Percentiles rank a stretch among this genome's conserved stretches.
These are phyloP conservation scores for Arthroderma uncinatum DNA, from an alignment of 2,329 filamentous ascomycete genomes.

Conservation along the genomic window DNA sequence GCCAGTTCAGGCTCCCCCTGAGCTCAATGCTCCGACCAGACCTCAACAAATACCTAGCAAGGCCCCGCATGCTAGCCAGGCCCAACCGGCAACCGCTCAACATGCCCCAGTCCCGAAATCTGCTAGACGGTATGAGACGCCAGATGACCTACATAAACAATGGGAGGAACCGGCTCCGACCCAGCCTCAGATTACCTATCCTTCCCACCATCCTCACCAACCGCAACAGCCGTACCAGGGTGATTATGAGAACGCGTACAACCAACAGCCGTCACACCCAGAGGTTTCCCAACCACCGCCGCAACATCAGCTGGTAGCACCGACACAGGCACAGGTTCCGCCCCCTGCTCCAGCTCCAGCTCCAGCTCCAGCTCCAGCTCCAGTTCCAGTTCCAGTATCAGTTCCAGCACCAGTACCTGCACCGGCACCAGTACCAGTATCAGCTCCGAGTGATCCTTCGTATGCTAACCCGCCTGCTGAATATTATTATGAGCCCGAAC, in stretches of 20 bases:
- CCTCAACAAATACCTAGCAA: constrained; percentile 1
- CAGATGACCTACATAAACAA: constrained; percentile 18
- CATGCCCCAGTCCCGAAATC: constrained; percentile 21
- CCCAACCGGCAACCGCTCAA: constrained; percentile 23
- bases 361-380: neutral
- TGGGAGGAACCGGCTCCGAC: constrained; percentile 5
- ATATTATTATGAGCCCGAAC: constrained; percentile 4
- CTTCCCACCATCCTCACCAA: neutral
- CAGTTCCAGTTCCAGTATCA: neutral
- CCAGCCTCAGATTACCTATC: neutral
- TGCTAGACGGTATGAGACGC: constrained; percentile 22
- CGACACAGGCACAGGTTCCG: neutral
- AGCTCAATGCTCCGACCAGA: neutral
- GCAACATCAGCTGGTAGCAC: neutral
- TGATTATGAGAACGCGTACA: constrained; percentile 3
- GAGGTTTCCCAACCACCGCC: constrained; percentile 2
- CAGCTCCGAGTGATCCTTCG: constrained; percentile 8
- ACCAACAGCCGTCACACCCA: neutral
- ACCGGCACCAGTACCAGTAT: neutral
- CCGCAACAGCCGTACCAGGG: constrained; percentile 8
- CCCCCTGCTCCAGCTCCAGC: neutral
- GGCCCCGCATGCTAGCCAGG: neutral
- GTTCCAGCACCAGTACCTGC: neutral
- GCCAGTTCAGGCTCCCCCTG: neutral
- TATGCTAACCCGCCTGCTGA: constrained; percentile 7